Base-by-base conservation (phyloP, 192 early-diverging fungal species). In the Umbelopsis isabellina region DNA sequence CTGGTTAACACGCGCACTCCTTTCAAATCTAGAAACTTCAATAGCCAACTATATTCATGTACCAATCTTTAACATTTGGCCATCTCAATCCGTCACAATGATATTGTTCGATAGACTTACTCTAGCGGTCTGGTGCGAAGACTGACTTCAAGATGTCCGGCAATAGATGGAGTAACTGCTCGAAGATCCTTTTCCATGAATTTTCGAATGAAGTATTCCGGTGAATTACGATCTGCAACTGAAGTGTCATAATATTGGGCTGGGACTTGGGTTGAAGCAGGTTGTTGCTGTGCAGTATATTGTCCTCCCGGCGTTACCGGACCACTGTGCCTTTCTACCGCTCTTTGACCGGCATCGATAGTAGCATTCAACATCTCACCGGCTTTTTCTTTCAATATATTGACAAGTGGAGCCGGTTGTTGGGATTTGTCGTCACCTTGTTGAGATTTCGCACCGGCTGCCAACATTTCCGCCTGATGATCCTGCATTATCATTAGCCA, bases 21-120 rank as follows among this genome's bases (percentile, higher is more conserved):
- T 71, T 89, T 88, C 44, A 87, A 83, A 47, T 93, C 86, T 52
- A 93, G 88, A 84, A 92, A 93, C 71, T 87, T 85, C 72, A 83
- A 77, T 18, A 93, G 88, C 92, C 92, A 93, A 25, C 86, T 88
- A 71, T 12, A 11, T 37, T 16, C 16, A 61, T 11, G 18, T 18
- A 61, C 13, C 27, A 35, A 33, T n/a, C 25, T 13, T 20, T 16
- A 21, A 16, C n/a, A 12, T 16, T 49, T 16, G 48, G 37, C 10
- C 37, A 41, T 41, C 6, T 41, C 37, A 1, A 41, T 41, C 27
- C 1, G 10, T 2, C 37, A 6, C 7, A 41, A 41, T 6, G 6
- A 41, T 3, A 30, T 4, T 41, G 1, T 6, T 13, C 18, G 33
- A 16, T 18, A n/a, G 4, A 75, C 76, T 55, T 79, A 88, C 86